phyloP scores from a whole-genome alignment of 1,284 basidiomycete genomes.

The Ceraceosorus guamensis region DNA sequence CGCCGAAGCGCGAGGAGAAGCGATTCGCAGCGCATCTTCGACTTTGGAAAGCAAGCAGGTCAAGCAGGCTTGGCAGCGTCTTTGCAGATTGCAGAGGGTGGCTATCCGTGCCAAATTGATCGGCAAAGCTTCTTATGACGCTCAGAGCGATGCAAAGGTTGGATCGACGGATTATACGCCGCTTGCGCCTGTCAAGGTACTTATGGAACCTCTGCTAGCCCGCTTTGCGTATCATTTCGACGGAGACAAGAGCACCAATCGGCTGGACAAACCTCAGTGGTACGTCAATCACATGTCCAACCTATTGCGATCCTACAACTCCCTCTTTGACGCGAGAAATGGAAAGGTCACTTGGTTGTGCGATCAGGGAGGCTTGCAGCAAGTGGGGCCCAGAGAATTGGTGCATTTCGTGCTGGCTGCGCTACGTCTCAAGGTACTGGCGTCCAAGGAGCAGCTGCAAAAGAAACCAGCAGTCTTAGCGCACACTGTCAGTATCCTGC shows the following conservation, averaged over 20 bases:
- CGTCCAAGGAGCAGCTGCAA: slow-evolving; percentile 62
- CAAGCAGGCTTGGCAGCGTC: slow-evolving; percentile 22
- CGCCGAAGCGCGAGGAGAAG: not conserved
- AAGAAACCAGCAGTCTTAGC: slow-evolving; percentile 71
- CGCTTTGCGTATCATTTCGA: slow-evolving; percentile 97
- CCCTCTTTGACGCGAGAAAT: slow-evolving; percentile 65
- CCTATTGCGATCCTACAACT: slow-evolving; percentile 50
- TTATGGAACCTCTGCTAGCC: slow-evolving; percentile 74
- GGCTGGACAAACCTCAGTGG: slow-evolving; percentile 94
- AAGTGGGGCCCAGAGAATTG: slow-evolving; percentile 35
- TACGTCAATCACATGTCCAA: slow-evolving; percentile 86
- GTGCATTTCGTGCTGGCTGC: slow-evolving; percentile 33
- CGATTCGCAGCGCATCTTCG: not conserved
- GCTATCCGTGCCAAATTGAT: slow-evolving; percentile 6
- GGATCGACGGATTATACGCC: slow-evolving; percentile 40
- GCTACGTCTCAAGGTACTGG: slow-evolving; percentile 29
- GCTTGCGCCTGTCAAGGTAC: slow-evolving; percentile 58
- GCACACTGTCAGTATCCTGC: slow-evolving; percentile 86
- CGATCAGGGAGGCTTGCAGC: slow-evolving; percentile 47
- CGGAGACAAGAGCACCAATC: slow-evolving; percentile 73
- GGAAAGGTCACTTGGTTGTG: slow-evolving; percentile 53
- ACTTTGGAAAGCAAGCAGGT: not conserved
- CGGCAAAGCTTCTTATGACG: not conserved
- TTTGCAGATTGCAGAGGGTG: slow-evolving; percentile 31
- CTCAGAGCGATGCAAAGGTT: not conserved